These are phyloP conservation scores for Cercophora scortea DNA, from an alignment of 495 filamentous ascomycete species.

Conservation along the genomic window DNA sequence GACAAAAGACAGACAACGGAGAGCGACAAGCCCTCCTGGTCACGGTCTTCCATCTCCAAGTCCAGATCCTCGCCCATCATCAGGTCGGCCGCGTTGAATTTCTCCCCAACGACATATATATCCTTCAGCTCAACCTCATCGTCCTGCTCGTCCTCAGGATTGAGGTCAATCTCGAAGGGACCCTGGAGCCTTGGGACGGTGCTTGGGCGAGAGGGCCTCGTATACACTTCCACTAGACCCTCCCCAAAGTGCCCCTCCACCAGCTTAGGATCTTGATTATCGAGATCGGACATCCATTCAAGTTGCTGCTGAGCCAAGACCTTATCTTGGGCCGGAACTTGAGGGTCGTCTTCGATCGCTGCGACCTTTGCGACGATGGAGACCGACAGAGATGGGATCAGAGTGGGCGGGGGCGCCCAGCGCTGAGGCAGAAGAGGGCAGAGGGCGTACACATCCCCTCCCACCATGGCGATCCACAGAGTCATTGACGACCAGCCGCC, in stretches of 20 bases:
- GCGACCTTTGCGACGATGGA: conserved; percentile 61
- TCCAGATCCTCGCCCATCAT: conserved; percentile 55
- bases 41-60: conserved; percentile 43
- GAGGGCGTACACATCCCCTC: conserved; percentile 83
- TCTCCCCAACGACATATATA: conserved; percentile 46
- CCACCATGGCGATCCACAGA: conserved; percentile 81
- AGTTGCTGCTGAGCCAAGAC: conserved; percentile 62
- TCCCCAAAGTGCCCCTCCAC: conserved; percentile 32
- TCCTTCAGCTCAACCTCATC: conserved; percentile 54
- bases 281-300: conserved; percentile 76
- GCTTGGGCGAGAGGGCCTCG: conserved; percentile 61
- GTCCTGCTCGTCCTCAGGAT: conserved; percentile 56
- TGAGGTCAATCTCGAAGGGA: conserved; percentile 66
- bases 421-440: conserved; percentile 77
- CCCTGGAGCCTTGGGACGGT: conserved; percentile 75
- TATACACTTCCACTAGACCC: conserved; percentile 51
- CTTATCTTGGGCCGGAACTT: conserved; percentile 46
- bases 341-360: conserved; percentile 49
- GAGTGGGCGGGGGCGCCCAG: conserved; percentile 69
- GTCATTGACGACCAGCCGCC: conserved; percentile 88
- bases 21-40: conserved; percentile 59
- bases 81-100: conserved; percentile 47
- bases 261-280: conserved; percentile 61
- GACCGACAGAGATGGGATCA: conserved; percentile 69
- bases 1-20: conserved; percentile 70